Evolutionary conservation across 352 stramenopile genomes (phyloP), one percentile per base, ranked within the genome.

Genomic region (Blastocystis sp.): DNA sequence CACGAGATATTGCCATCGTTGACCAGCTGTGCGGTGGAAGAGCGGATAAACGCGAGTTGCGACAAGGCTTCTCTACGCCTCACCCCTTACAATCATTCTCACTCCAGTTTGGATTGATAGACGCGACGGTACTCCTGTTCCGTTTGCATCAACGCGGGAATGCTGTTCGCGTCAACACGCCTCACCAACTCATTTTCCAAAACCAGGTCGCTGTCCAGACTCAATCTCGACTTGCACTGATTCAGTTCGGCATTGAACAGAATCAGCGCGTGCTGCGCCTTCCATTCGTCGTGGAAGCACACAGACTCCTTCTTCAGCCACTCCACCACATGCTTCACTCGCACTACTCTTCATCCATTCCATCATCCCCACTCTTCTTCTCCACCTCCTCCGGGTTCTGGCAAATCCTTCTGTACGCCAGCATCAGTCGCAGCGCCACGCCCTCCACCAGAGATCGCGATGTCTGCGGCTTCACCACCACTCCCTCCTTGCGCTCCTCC

Each of bases 201-300:
- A n/a, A 34, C 7, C 19, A 52, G 10, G 2, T 62, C 17, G 2
- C 34, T 28, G 28, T 41, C 5, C 14, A 84, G 53, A 4, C 21
- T 23, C 9, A 84, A 28, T 23, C 74, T 52, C 28, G 56, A 70
- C 19, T 38, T 53, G 48, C 74, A 84, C 53, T 84, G 74, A 14
- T 52, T 10, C n/a, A 84, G 17, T 34, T 84, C 74, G 9, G 67
- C 74, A 11, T 56, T 48, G 43, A 38, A 59, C 17, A 84, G 52
- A n/a, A 84, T 28, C 17, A 52, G 66, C 1, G 52, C 34, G 40
- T 84, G 74, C 41, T 84, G 74, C 56, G 23, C 41, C 53, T 43
- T 84, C 74, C 74, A 84, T 3, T 59, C 5, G 4, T 14, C 53
- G 41, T 84, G 74, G 19, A 84, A 59, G 2, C 34, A 9, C 5